Evolutionary conservation across 1,284 basidiomycete genomes (phyloP).

Genomic region (Ganoderma leucocontextum): DNA sequence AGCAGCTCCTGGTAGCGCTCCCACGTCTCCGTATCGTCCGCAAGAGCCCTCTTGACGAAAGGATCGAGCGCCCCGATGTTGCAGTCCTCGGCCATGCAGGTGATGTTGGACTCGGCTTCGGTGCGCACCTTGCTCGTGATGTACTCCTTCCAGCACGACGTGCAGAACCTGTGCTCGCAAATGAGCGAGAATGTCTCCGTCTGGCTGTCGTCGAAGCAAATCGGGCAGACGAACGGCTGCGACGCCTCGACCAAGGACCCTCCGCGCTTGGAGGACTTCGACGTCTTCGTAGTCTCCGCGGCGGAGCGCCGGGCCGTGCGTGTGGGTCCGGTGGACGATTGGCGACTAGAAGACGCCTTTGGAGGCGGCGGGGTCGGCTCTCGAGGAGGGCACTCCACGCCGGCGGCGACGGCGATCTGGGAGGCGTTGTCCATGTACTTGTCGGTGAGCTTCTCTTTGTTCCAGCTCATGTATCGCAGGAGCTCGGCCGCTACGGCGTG

Average conservation of each 20-base stretch:
- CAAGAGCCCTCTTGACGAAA: conserved; percentile 61
- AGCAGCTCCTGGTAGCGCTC: conserved; percentile 86
- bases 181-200: conserved; percentile 69
- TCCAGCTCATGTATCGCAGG: conserved; percentile 91
- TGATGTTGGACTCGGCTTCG: conserved; percentile 89
- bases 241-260: conserved; percentile 42
- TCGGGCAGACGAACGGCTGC: conserved; percentile 80
- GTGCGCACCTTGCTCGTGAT: conserved; percentile 86
- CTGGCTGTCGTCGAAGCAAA: conserved; percentile 88
- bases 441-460: conserved; percentile 95
- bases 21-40: conserved; percentile 56
- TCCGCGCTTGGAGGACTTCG: conserved; percentile 40
- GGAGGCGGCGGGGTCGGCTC: conserved; percentile 37
- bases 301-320: conserved; percentile 54
- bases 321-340: conserved; percentile 35
- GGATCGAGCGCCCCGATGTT: conserved; percentile 75
- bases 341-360: conserved; percentile 36
- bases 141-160: conserved; percentile 90
- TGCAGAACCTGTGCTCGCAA: conserved; percentile 88
- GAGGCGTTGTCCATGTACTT: conserved; percentile 92
- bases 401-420: conserved; percentile 75
- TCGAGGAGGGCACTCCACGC: conserved; percentile 51
- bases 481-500: conserved; percentile 70
- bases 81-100: conserved; percentile 96
- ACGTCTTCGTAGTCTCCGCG: conserved; percentile 44